Evolutionary conservation across 2,329 filamentous ascomycete genomes (phyloP).

Genomic region (Coniochaeta pulveracea): DNA sequence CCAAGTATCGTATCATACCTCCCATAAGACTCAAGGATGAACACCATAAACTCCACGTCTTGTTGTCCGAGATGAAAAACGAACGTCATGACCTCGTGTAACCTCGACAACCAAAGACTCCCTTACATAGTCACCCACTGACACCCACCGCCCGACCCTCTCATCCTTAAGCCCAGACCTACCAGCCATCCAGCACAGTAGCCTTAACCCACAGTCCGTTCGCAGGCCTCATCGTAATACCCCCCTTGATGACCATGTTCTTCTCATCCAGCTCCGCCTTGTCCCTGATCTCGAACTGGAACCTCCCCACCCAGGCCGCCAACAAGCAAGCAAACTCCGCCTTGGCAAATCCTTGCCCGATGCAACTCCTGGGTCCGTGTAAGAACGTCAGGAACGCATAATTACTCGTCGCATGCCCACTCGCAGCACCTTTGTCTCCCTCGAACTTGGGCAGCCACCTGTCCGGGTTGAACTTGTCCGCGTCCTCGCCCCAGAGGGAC

Average conservation of each 20-base stretch:
- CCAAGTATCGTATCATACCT: too few species aligned
- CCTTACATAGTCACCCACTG: too few species aligned
- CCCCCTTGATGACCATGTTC: conserved; percentile 55
- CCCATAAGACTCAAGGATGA: too few species aligned
- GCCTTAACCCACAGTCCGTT: conserved; percentile 61
- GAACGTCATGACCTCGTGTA: too few species aligned
- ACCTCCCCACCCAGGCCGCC: conserved; percentile 65
- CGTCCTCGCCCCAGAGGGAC: conserved; percentile 66
- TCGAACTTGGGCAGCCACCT: conserved; percentile 49
- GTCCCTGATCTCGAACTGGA: conserved; percentile 48
- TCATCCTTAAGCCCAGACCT: too few species aligned
- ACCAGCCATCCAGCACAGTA: conserved; percentile 59
- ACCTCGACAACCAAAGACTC: too few species aligned
- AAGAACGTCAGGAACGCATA: conserved; percentile 74
- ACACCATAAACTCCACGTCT: too few species aligned
- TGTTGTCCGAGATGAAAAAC: too few species aligned
- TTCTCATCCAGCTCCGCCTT: conserved; percentile 53
- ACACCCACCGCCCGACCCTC: too few species aligned
- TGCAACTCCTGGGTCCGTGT: conserved; percentile 78
- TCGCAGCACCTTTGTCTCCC: conserved; percentile 34
- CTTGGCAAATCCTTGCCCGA: conserved; percentile 70
- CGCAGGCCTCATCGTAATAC: conserved; percentile 61
- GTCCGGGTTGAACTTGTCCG: conserved; percentile 65
- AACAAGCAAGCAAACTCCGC: conserved; percentile 78
- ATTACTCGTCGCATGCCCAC: conserved; percentile 64